Conservation (phyloP, 768 basidiomycete species). For the Cantharellus anzutake region DNA sequence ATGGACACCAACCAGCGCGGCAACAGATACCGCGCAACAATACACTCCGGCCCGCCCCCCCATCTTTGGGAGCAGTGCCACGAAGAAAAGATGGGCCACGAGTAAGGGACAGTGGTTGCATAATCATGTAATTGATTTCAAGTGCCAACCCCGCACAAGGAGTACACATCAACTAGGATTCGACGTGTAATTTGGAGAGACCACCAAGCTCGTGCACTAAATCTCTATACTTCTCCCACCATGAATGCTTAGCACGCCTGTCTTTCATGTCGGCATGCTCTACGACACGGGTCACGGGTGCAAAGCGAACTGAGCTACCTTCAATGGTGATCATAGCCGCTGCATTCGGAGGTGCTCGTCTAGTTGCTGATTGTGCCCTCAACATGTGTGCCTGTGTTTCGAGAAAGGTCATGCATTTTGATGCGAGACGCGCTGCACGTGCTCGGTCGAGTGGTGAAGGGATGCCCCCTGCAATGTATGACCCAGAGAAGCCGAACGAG, state of each 20-base stretch:
- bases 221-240: slow-evolving; percentile 53
- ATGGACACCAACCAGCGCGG: background rate
- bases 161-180: background rate
- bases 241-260: slow-evolving; percentile 53
- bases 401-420: slow-evolving; percentile 89
- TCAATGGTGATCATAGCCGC: slow-evolving; percentile 90
- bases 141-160: background rate
- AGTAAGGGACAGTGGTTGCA: background rate
- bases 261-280: slow-evolving; percentile 81
- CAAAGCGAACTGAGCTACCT: slow-evolving; percentile 60
- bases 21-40: slow-evolving; percentile 2
- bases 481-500: slow-evolving; percentile 87
- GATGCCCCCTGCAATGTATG: slow-evolving; percentile 89
- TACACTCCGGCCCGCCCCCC: background rate
- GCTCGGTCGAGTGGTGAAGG: slow-evolving; percentile 91
- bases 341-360: slow-evolving; percentile 36
- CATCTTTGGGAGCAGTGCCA: background rate
- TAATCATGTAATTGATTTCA: background rate
- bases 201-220: slow-evolving; percentile 54
- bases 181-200: slow-evolving; percentile 2
- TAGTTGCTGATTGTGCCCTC: slow-evolving; percentile 20
- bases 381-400: slow-evolving; percentile 36
- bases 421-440: slow-evolving; percentile 71
- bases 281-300: slow-evolving; percentile 68
- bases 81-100: background rate